A percentile compares a stretch with the other conserved stretches of the same genome.
phyloP scores from a whole-genome alignment of 768 basidiomycete species.

The Russula sp. region DNA sequence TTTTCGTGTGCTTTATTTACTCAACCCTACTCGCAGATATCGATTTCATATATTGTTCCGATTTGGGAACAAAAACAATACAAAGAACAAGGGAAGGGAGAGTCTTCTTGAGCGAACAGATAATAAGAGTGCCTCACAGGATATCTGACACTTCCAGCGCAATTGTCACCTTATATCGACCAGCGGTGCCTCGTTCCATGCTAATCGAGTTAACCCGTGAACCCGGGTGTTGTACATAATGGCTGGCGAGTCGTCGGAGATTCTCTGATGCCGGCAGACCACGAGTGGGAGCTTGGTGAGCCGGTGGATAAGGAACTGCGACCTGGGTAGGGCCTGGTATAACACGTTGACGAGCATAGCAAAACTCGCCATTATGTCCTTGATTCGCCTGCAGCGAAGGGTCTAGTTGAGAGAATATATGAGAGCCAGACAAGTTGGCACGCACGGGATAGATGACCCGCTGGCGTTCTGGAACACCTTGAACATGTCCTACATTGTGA shows the following conservation, averaged over 20 bases:
- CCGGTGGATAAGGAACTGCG: background rate
- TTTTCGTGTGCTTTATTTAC: no score
- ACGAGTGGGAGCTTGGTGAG: background rate
- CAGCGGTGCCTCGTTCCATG: background rate
- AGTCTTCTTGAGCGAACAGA: no score
- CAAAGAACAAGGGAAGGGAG: no score
- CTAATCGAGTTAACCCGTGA: background rate
- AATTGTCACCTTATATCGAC: background rate
- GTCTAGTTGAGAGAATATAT: background rate
- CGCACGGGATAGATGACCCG: background rate
- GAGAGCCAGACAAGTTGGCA: background rate
- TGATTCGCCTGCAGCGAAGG: background rate
- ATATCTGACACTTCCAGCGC: background rate
- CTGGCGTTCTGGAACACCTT: background rate
- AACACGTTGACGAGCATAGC: background rate
- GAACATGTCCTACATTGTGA: constrained; percentile 4
- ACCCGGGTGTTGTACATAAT: background rate
- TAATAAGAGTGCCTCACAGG: background rate
- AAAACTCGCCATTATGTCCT: background rate
- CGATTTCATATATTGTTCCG: no score
- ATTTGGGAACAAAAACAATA: no score
- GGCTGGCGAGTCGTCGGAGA: background rate
- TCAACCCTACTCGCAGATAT: no score
- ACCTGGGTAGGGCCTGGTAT: background rate
- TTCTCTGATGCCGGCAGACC: background rate